Base-by-base conservation (phyloP, 1,284 basidiomycete genomes). In the Cryptococcus neoformans region DNA sequence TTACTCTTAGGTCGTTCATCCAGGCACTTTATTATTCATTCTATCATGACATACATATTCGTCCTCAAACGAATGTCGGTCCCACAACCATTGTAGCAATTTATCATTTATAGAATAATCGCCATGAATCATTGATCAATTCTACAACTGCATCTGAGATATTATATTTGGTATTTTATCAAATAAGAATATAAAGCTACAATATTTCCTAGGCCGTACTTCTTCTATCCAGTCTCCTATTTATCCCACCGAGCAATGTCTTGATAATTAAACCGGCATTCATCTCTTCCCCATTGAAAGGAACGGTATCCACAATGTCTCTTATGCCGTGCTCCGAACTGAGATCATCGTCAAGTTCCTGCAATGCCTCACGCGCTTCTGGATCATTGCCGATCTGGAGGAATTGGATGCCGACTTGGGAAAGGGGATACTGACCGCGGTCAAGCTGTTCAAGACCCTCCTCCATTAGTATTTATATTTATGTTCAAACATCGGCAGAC, bases 371-470 rank as follows among this genome's bases (percentile, higher is more conserved):
- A 3, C 62, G 57, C 1, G 70, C 72, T 53, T 69, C 69, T 0
- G 59, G 17, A 45, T 73, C 71, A 41, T 72, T 61, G 3, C 75
- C 75, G 39, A 77, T 70, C 55, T 79, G 78, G 36, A 79, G 58
- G 47, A 79, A 70, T 57, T 76, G 74, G n/a, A 79, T 63, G 41
- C 77, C 76, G 6, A 79, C 66, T 65, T 79, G 77, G 41, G 63
- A 61, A 5, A 78, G 61, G 2, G 77, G 77, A 51, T 67, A 77
- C 21, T 70, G 63, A 7, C 73, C 70, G 17, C 60, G 49, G 56
- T 79, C 77, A 12, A 79, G 65, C 54, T 66, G 46, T 12, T 11
- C 40, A 41, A 21, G 21, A 21, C 21, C 21, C 21, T 21, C 21
- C 21, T 21, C 21, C 21, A 21, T 21, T 21, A 21, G 21, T 21